Percentiles rank a stretch among this genome's conserved stretches.
Conservation (phyloP, 495 filamentous ascomycete genomes). For the Hypomontagnella submonticulosa region DNA sequence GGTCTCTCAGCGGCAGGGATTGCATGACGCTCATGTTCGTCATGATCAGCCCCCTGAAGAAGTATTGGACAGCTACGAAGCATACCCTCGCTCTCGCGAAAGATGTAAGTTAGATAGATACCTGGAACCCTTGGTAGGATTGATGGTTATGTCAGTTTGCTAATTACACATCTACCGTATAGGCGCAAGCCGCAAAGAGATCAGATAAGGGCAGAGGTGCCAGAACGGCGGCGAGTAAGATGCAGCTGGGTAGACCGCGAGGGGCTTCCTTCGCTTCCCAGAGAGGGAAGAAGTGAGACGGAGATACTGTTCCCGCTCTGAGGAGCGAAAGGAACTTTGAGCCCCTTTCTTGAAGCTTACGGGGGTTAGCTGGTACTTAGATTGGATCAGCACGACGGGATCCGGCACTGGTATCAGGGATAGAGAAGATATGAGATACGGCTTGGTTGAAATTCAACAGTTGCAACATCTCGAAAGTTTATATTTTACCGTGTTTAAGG, state of each 20-base stretch:
- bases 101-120: slow-evolving; percentile 66
- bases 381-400: too few relatives aligned
- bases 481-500: too few relatives aligned
- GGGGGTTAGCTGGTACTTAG: too few relatives aligned
- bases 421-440: too few relatives aligned
- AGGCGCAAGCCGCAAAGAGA: slow-evolving; percentile 26
- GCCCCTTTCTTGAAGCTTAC: background rate
- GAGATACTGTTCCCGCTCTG: background rate
- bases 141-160: background rate
- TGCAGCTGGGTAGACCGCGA: background rate
- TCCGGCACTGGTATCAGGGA: too few relatives aligned
- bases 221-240: background rate
- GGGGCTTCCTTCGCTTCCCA: background rate
- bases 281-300: background rate
- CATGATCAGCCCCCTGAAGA: slow-evolving; percentile 90
- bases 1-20: slow-evolving; percentile 84
- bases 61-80: slow-evolving; percentile 86
- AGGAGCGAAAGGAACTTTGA: background rate
- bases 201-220: background rate
- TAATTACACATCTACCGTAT: background rate
- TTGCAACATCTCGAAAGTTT: too few relatives aligned
- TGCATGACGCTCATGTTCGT: slow-evolving; percentile 98
- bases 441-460: too few relatives aligned
- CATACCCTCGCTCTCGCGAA: slow-evolving; percentile 93
- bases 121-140: background rate